Percentiles rank a stretch among this genome's conserved stretches.
Conservation (phyloP, 163 green algal species). For the Scenedesmus sp. region DNA sequence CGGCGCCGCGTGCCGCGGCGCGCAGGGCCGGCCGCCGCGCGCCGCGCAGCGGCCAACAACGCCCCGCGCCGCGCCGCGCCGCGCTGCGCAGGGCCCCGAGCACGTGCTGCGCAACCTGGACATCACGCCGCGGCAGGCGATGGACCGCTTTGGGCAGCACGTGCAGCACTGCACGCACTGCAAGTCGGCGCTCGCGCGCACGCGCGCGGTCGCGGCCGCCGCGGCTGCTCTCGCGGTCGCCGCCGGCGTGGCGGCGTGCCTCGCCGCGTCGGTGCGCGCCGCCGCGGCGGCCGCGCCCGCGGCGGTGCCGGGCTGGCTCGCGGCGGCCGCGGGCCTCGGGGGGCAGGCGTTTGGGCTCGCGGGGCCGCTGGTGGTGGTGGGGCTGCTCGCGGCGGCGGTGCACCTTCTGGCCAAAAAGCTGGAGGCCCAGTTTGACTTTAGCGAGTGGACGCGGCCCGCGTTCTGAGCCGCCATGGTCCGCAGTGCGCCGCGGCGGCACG, state of each 20-base stretch:
- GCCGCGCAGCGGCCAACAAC: too few relatives aligned
- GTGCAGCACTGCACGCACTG: constrained; percentile 41
- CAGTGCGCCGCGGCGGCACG: too few relatives aligned
- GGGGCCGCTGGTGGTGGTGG: constrained; percentile 36
- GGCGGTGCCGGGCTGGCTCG: constrained; percentile 26
- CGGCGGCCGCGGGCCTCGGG: not conserved
- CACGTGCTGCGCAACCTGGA: constrained; percentile 1
- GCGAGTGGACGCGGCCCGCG: constrained; percentile 14
- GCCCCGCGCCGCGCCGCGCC: too few relatives aligned
- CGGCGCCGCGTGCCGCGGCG: too few relatives aligned
- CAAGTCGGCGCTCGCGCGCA: constrained; percentile 8
- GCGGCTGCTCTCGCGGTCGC: not conserved
- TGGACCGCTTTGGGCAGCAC: constrained; percentile 36
- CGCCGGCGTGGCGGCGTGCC: not conserved
- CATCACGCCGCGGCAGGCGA: constrained; percentile 20
- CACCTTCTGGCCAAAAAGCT: constrained; percentile 19
- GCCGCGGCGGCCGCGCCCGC: not conserved
- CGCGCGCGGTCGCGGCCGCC: not conserved
- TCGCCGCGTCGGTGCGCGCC: constrained; percentile 2
- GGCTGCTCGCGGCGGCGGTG: not conserved
- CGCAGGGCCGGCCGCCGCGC: too few relatives aligned
- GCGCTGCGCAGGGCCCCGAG: constrained; percentile 1
- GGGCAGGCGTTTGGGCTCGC: not conserved
- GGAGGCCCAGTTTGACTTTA: constrained; percentile 28
- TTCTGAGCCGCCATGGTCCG: too few relatives aligned